A percentile compares a stretch with the other conserved stretches of the same genome.
phyloP scores from a whole-genome alignment of 225 moss, liverwort and hornwort genomes.

The Physcomitrium patens region DNA sequence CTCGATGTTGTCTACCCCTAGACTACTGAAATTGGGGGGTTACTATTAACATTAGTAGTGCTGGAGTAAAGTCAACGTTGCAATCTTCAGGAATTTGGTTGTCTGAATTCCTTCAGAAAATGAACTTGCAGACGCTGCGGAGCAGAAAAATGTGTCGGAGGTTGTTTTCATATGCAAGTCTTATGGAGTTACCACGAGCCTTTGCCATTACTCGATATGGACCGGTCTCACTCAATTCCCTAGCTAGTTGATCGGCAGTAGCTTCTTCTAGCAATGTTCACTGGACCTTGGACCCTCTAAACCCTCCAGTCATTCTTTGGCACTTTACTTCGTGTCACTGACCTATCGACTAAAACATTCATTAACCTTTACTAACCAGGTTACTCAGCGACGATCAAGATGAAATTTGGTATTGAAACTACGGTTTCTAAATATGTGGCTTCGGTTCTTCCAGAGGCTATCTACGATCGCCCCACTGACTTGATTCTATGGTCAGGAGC shows the following conservation, averaged over 20 bases:
- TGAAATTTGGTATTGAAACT: slow-evolving; percentile 14
- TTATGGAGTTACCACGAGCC: not conserved
- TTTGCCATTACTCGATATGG: too few species aligned
- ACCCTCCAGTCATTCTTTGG: too few species aligned
- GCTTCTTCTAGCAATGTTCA: too few species aligned
- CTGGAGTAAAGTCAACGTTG: too few species aligned
- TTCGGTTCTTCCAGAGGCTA: slow-evolving; percentile 8
- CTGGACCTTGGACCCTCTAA: too few species aligned
- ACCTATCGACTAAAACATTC: not conserved
- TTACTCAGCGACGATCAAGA: not conserved
- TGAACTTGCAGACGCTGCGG: not conserved
- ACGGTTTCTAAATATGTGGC: not conserved
- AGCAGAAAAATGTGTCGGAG: slow-evolving; percentile 17
- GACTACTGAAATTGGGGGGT: too few species aligned
- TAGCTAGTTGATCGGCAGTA: too few species aligned
- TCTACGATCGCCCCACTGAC: not conserved
- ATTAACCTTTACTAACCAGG: not conserved
- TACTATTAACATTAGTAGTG: too few species aligned
- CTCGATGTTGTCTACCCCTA: too few species aligned
- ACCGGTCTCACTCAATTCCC: too few species aligned
- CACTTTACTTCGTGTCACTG: not conserved
- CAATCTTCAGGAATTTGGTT: too few species aligned
- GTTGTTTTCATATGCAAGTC: slow-evolving; percentile 31
- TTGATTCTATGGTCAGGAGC: slow-evolving; percentile 6
- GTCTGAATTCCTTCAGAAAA: not conserved